Evolutionary conservation across 345 rosid species (phyloP).

Genomic region (Brassica nigra): DNA sequence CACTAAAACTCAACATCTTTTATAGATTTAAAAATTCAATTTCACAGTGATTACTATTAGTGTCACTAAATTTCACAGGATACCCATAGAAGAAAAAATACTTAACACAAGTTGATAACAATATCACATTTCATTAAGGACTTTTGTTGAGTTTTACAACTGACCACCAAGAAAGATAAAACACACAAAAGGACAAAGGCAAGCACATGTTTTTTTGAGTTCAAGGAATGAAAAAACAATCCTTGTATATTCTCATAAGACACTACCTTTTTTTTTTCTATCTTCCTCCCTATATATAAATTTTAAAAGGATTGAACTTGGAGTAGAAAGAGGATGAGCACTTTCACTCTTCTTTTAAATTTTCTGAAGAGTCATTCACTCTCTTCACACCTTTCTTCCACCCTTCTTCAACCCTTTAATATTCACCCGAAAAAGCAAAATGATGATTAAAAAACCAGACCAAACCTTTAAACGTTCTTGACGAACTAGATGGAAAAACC

Average conservation of each 20-base stretch:
- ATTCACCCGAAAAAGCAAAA: slow-evolving; percentile 42
- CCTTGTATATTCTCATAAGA: slow-evolving; percentile 40
- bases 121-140: slow-evolving; percentile 37
- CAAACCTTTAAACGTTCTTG: slow-evolving; percentile 52
- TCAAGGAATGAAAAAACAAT: slow-evolving; percentile 46
- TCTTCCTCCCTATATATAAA: slow-evolving; percentile 32
- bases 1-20: neutral
- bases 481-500: slow-evolving; percentile 52
- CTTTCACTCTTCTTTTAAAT: slow-evolving; percentile 45
- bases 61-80: neutral
- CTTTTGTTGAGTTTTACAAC: slow-evolving; percentile 46
- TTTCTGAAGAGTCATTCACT: slow-evolving; percentile 42
- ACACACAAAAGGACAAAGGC: slow-evolving; percentile 23
- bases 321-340: slow-evolving; percentile 99
- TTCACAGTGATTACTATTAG: neutral
- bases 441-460: slow-evolving; percentile 33
- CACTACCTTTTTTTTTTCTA: slow-evolving; percentile 28
- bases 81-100: neutral
- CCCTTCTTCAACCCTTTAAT: slow-evolving; percentile 37
- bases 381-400: slow-evolving; percentile 45
- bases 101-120: slow-evolving; percentile 1
- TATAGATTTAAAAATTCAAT: neutral
- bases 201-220: slow-evolving; percentile 32
- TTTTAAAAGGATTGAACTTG: slow-evolving; percentile 36
- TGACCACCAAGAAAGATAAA: slow-evolving; percentile 34